Evolutionary conservation across 805 yeast species (phyloP), one percentile per base, ranked within the genome.

Genomic region (Wickerhamiella alocasiicola): DNA sequence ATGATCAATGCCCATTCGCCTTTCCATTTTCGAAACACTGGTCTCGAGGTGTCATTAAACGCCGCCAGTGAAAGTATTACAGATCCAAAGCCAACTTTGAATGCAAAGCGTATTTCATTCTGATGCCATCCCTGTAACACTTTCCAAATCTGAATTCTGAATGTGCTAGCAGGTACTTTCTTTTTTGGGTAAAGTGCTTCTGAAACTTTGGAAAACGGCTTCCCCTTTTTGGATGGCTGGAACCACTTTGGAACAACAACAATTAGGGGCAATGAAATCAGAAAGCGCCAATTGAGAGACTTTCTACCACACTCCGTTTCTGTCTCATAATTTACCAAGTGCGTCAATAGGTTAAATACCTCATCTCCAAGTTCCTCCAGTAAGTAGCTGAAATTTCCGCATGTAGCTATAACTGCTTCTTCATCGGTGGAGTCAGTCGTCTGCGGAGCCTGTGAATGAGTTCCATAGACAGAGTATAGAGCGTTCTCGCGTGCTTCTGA

Each of bases 1-100:
- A 85, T 76, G n/a, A 80, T 81, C 28, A 82, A 59, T 0, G 84
- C 76, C 94, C 94, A 82, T 55, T 82, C 94, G 12, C 80, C 78
- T 47, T 87, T 61, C 84, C 83, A 81, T 31, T 64, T 67, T 35
- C 62, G 67, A 50, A 81, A 83, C 1, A 55, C 46, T 4, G 64
- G 63, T 38, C 76, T 64, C 0, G 84, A 72, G 9, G 55, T 53
- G 2, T 77, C 76, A 20, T 72, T 52, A 50, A 74, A 81, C 2
- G 93, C 93, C 42, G 83, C 74, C 0, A 71, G 49, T 0, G 85
- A 75, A 21, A 82, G 60, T 4, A 70, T 61, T 41, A 78, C 65
- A 0, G 88, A 80, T 1, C 94, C 94, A 9, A 81, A 52, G 0
- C 85, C 91, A 11, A 81, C 93, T 32, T 88, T 62, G 20, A 82